Base-by-base conservation (phyloP, 257 asterid genomes). In the Misopates orontium region DNA sequence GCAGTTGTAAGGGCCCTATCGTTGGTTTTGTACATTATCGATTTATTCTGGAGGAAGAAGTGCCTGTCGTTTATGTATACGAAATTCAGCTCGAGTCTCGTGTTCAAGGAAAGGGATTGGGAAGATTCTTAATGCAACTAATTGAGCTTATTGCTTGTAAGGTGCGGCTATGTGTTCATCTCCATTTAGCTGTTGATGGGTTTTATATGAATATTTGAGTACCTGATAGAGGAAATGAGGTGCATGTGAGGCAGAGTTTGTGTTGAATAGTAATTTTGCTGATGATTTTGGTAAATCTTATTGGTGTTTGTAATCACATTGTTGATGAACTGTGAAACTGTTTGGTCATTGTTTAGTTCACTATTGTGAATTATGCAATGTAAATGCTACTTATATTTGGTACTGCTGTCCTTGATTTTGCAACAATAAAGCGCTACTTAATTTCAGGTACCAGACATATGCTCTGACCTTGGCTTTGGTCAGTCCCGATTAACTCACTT, bases 1-100 rank as follows among this genome's bases (percentile, higher is more conserved):
- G 75, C 69, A 71, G 64, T 62, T 60, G 77, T 57, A 71, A 48
- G 67, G 83, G 83, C 28, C 71, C 79, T 12, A 58, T 80, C 66
- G 84, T 86, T 75, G 99, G 96, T 45, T 93, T 93, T 74, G 87
- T 88, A 54, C 97, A 93, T 78, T 90, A 82, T 70, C 87, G 95
- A 23, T 90, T 93, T 68, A 45, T 71, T 60, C 36, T 87, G 77
- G 99, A 90, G 84, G 96, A 93, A 82, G 96, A 83, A 73, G 82
- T 86, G 44, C 97, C 99, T 3, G 97, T 93, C 54, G 86, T 93
- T 76, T 93, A 93, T 77, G 83, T 90, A 63, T 93, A 90, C 32
- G 99, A 93, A 59, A 77, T 93, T 68, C 99, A 90, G 84, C 90
- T 93, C 56, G 94, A 90, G 75, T 77, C 74, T 23, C 83, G 40